Conservation (phyloP, 495 filamentous ascomycete species). For the Cercophora newfieldiana region DNA sequence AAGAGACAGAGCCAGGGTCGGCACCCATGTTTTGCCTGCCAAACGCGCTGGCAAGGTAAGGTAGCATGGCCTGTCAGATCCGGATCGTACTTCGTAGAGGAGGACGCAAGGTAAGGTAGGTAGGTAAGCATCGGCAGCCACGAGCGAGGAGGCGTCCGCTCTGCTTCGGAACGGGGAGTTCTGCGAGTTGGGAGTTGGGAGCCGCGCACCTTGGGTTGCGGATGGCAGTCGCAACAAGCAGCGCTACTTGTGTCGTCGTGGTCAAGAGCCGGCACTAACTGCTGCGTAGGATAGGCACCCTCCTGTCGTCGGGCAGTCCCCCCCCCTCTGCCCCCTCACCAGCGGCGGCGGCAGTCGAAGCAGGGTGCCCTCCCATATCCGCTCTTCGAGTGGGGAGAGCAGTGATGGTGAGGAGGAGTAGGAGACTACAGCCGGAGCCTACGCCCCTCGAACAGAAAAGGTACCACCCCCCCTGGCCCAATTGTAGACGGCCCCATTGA, state of each 20-base stretch:
- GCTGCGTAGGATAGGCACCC: slow-evolving; percentile 5
- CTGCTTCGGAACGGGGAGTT: slow-evolving; percentile 13
- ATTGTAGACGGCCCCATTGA: slow-evolving; percentile 10
- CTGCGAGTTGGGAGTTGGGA: slow-evolving; percentile 1
- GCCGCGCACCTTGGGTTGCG: slow-evolving; percentile 14
- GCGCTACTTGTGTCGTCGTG: slow-evolving; percentile 17
- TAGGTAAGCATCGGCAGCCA: slow-evolving; percentile 13
- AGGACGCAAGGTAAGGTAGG: too few relatives aligned
- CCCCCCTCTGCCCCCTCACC: background rate
- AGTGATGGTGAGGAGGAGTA: background rate
- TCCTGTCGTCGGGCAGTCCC: background rate
- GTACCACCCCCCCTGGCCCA: slow-evolving; percentile 13
- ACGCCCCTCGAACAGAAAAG: slow-evolving; percentile 17
- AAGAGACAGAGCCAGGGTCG: slow-evolving; percentile 27
- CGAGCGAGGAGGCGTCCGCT: slow-evolving; percentile 15
- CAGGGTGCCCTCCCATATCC: background rate
- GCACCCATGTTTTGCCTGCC: slow-evolving; percentile 24
- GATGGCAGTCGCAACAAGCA: background rate
- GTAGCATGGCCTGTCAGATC: slow-evolving; percentile 21
- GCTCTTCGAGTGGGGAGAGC: background rate
- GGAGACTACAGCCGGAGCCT: slow-evolving; percentile 11
- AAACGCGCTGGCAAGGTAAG: slow-evolving; percentile 27
- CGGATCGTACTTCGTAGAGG: background rate
- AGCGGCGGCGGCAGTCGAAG: too few relatives aligned
- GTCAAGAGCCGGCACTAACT: slow-evolving; percentile 20